Evolutionary conservation across 2,329 filamentous ascomycete genomes (phyloP).

Genomic region (Calonectria hawksworthii): DNA sequence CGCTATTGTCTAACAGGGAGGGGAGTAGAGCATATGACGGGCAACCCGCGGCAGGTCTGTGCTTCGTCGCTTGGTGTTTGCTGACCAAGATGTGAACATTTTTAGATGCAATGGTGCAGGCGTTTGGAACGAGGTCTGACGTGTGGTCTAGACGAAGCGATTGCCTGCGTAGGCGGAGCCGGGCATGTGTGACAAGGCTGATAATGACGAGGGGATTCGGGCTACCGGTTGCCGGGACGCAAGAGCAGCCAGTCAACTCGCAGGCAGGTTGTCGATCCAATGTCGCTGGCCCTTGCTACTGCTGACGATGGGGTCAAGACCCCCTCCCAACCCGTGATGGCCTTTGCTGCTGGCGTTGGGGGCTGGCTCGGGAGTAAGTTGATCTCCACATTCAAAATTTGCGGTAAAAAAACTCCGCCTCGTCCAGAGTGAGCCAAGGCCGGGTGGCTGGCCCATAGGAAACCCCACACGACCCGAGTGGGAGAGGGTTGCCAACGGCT

Average conservation of each 20-base stretch:
- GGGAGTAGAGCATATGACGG: not conserved
- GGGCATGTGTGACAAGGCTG: not conserved
- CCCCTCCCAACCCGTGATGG: not conserved
- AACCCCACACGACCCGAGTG: conserved; percentile 10
- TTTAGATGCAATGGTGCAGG: not conserved
- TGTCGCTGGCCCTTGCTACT: conserved; percentile 23
- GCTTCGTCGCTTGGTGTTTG: not conserved
- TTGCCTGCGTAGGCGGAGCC: not conserved
- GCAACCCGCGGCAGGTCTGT: not conserved
- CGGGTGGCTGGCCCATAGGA: conserved; percentile 11
- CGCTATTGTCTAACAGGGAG: not conserved
- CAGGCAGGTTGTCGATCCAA: conserved; percentile 2
- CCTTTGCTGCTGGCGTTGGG: not conserved
- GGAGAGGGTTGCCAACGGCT: conserved; percentile 12
- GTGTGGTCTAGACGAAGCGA: not conserved
- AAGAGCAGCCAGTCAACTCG: conserved; percentile 2
- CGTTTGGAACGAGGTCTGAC: not conserved
- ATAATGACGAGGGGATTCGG: not conserved
- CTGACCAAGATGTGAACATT: not conserved
- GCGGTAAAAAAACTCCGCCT: conserved; percentile 17
- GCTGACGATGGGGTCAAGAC: conserved; percentile 15
- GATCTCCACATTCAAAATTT: conserved; percentile 13
- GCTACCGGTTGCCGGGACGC: not conserved
- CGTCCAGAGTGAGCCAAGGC: conserved; percentile 12
- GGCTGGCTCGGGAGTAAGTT: not conserved